Evolutionary conservation across 2,329 filamentous ascomycete genomes (phyloP), one percentile per base, ranked within the genome.

Genomic region (Cercospora beticola): DNA sequence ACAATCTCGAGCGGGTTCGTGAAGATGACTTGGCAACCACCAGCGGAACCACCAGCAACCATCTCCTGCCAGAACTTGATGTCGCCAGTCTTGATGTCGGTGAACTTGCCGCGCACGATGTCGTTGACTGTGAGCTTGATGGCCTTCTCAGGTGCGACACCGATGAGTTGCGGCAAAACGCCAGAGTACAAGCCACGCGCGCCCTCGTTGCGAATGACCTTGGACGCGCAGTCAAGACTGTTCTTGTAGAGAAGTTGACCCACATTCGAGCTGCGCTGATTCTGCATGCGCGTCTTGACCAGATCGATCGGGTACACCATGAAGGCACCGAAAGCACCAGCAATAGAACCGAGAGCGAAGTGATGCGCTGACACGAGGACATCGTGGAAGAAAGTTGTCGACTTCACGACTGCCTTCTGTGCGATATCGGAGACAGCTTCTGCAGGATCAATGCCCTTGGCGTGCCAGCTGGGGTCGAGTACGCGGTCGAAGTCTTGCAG

Each of bases 91-190:
- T 92, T 87, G 77, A 88, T 87, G 76, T 93, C 89, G 3, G 90
- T 91, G 77, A 94, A 90, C 73, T 87, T 86, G 8, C 87, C 86
- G 77, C 95, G 90, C 23, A 96, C 93, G 65, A 99, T 82, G 78
- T 99, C 95, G 81, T 99, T 99, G 77, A 99, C 94, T 0, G 95
- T 99, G 71, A 99, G 88, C 85, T 99, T 99, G 84, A 99, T 99
- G 74, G 95, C 95, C 85, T 99, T 99, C 81, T 99, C 95, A 1
- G 95, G 95, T n/a, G 95, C 95, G 57, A 99, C 95, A 80, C 95
- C 95, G 71, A 99, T 92, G 57, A 99, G 87, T 84, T 99, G 95
- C 10, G 95, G 95, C 63, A 97, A 81, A 21, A 99, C 93, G 78
- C 95, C 95, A 61, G 94, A 97, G 84, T 99, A 99, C 61, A 99